Evolutionary conservation across 169 alveolate species (phyloP).

Genomic region (Eimeria falciformis): DNA sequence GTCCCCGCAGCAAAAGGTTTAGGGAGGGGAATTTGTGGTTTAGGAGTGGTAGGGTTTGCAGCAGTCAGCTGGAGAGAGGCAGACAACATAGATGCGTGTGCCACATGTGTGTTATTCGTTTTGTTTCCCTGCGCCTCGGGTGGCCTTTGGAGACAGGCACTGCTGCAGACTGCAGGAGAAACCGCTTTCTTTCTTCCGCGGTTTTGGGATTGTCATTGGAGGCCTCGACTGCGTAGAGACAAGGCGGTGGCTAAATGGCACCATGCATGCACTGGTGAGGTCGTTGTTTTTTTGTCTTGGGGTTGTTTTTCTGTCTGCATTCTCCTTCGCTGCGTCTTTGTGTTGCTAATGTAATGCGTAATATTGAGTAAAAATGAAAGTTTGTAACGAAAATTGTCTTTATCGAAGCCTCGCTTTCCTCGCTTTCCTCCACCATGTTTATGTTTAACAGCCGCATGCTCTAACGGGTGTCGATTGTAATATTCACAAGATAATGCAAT

Average conservation of each 20-base stretch:
- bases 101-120: too few species aligned
- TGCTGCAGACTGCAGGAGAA: conserved; percentile 82
- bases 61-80: too few species aligned
- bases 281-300: too few species aligned
- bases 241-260: conserved; percentile 91
- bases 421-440: too few species aligned
- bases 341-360: too few species aligned
- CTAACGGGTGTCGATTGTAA: too few species aligned
- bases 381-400: conserved; percentile 68
- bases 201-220: conserved; percentile 90
- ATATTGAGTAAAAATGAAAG: too few species aligned
- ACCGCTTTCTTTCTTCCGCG: conserved; percentile 87
- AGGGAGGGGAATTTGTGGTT: not conserved
- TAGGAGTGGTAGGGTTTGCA: not conserved
- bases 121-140: too few species aligned
- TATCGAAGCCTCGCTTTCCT: not conserved
- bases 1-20: not conserved
- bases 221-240: conserved; percentile 95
- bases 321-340: not conserved
- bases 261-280: conserved; percentile 86
- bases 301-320: not conserved
- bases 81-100: too few species aligned
- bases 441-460: too few species aligned
- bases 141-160: too few species aligned
- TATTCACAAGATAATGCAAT: too few species aligned